phyloP scores from a whole-genome alignment of 805 yeast species.

The Pachysolen tannophilus region DNA sequence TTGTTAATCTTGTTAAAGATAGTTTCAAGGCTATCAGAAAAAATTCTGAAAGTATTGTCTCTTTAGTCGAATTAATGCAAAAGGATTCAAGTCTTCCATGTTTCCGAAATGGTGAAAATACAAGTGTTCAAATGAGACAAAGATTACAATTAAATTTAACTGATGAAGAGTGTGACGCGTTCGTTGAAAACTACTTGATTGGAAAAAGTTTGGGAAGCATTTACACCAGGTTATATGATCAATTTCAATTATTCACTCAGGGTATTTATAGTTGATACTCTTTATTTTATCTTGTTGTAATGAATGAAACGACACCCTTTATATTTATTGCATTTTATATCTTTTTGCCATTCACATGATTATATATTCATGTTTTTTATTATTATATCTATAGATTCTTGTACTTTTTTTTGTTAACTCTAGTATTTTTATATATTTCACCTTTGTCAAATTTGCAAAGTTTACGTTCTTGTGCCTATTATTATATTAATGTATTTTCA shows the following conservation, averaged over 20 bases:
- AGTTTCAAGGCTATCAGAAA: conserved; percentile 71
- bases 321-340: background rate
- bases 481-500: background rate
- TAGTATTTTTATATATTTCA: too few relatives aligned
- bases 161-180: conserved; percentile 65
- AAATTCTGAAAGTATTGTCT: conserved; percentile 65
- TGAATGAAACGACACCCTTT: background rate
- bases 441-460: too few relatives aligned
- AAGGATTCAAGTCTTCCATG: conserved; percentile 87
- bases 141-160: conserved; percentile 71
- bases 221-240: conserved; percentile 90
- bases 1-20: conserved; percentile 54
- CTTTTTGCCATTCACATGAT: background rate
- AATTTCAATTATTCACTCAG: conserved; percentile 89
- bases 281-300: background rate
- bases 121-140: conserved; percentile 71
- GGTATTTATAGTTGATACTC: conserved; percentile 67
- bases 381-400: too few relatives aligned
- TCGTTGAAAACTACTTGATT: conserved; percentile 71
- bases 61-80: conserved; percentile 91
- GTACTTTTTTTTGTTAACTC: too few relatives aligned
- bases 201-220: conserved; percentile 80
- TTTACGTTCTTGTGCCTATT: background rate
- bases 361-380: too few relatives aligned
- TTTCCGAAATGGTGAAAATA: conserved; percentile 79